These are phyloP conservation scores for Geotrichum restrictum DNA, from an alignment of 1,139 yeast species.

Conservation along the genomic window DNA sequence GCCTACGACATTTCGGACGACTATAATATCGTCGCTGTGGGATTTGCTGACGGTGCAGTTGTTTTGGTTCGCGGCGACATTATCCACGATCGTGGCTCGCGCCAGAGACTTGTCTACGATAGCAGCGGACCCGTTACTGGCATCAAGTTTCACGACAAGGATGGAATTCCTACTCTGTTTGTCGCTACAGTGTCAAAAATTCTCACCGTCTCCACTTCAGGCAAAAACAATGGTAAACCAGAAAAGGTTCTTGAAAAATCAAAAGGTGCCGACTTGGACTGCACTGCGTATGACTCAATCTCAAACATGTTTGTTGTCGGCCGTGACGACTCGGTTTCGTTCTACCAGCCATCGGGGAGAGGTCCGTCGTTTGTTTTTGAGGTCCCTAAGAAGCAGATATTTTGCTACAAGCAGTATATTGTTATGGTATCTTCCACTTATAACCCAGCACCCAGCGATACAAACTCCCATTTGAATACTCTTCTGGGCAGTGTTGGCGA, in stretches of 20 bases:
- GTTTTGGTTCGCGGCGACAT: slow-evolving; percentile 83
- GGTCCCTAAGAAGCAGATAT: slow-evolving; percentile 54
- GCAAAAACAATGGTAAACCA: slow-evolving; percentile 69
- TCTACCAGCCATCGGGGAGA: slow-evolving; percentile 54
- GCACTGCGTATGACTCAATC: slow-evolving; percentile 45
- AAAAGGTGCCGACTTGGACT: slow-evolving; percentile 69
- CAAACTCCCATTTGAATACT: slow-evolving; percentile 23
- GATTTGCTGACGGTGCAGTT: slow-evolving; percentile 85
- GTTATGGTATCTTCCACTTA: slow-evolving; percentile 50
- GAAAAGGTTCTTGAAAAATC: slow-evolving; percentile 57
- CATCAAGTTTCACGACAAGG: slow-evolving; percentile 51
- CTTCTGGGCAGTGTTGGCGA: slow-evolving; percentile 15
- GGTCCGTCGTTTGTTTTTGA: slow-evolving; percentile 58
- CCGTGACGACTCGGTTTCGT: slow-evolving; percentile 48
- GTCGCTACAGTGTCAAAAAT: slow-evolving; percentile 69
- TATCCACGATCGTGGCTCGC: slow-evolving; percentile 80
- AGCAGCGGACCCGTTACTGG: slow-evolving; percentile 71
- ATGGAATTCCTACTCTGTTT: slow-evolving; percentile 43
- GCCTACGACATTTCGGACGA: slow-evolving; percentile 56
- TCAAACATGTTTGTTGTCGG: slow-evolving; percentile 48
- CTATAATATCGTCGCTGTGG: slow-evolving; percentile 67
- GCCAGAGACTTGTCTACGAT: slow-evolving; percentile 75
- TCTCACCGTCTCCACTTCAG: slow-evolving; percentile 70
- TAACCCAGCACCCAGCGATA: slow-evolving; percentile 15
- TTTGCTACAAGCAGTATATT: slow-evolving; percentile 49